phyloP scores from a whole-genome alignment of 1,284 basidiomycete genomes.

The Inonotus hispidus region DNA sequence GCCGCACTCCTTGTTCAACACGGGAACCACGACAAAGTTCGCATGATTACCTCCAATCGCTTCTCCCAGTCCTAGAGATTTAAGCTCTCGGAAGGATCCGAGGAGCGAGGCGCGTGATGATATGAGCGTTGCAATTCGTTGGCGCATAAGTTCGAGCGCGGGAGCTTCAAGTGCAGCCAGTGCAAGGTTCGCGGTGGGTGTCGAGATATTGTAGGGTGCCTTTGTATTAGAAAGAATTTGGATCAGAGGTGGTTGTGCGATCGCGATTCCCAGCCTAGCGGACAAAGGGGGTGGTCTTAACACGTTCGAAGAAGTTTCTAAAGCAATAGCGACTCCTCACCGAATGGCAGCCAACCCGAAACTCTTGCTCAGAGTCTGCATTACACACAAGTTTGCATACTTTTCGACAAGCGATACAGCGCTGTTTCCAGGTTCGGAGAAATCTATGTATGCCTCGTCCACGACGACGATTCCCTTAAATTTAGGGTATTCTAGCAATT shows the following conservation, averaged over 20 bases:
- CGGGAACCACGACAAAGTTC: constrained; percentile 87
- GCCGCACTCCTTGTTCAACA: constrained; percentile 49
- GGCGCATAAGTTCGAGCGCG: constrained; percentile 63
- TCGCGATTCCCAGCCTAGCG: constrained; percentile 78
- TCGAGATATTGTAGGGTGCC: constrained; percentile 96
- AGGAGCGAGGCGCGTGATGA: constrained; percentile 55
- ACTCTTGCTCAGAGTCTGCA: constrained; percentile 95
- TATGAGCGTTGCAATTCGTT: constrained; percentile 58
- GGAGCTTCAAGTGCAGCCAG: constrained; percentile 67
- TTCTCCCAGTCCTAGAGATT: constrained; percentile 57
- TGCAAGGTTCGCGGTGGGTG: constrained; percentile 84
- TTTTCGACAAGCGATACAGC: constrained; percentile 72
- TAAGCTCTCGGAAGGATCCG: constrained; percentile 38
- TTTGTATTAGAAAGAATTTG: constrained; percentile 95
- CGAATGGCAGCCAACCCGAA: constrained; percentile 95
- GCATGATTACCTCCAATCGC: constrained; percentile 83
- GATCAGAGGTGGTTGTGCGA: constrained; percentile 85
- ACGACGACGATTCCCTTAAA: constrained; percentile 93
- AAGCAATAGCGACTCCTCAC: constrained; percentile 35
- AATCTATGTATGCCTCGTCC: constrained; percentile 99
- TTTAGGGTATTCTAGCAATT: constrained; percentile 73
- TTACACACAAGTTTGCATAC: constrained; percentile 87
- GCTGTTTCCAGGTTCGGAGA: constrained; percentile 59
- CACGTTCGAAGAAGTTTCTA: background rate
- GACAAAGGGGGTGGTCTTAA: background rate